Conservation (phyloP, 148 eudicot genomes). For the Cornus suecica region DNA sequence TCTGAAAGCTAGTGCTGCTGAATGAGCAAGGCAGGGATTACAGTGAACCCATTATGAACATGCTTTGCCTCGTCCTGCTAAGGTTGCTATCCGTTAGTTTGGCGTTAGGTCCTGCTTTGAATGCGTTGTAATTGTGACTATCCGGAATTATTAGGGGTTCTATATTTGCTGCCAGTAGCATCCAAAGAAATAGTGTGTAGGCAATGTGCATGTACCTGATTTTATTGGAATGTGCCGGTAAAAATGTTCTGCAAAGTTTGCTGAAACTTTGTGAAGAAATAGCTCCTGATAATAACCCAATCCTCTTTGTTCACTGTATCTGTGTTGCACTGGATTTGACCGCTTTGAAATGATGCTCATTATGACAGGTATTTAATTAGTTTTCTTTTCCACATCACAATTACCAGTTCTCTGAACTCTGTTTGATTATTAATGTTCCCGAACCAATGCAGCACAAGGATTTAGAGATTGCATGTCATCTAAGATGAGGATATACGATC, state of each 20-base stretch:
- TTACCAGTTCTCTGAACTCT: not conserved
- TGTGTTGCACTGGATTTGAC: no score
- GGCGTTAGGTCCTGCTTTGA: no score
- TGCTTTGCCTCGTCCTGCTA: no score
- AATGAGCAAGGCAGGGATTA: no score
- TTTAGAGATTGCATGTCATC: no score
- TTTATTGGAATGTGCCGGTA: not conserved
- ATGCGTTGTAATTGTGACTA: no score
- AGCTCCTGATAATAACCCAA: not conserved
- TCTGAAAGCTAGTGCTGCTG: no score
- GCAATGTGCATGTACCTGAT: not conserved
- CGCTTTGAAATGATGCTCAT: not conserved
- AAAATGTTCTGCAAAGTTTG: not conserved
- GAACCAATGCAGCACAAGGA: no score
- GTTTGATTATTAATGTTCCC: no score
- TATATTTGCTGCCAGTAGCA: not conserved
- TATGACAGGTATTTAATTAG: not conserved
- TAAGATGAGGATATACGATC: no score
- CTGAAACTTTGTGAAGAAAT: not conserved
- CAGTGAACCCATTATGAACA: no score
- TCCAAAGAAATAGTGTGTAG: not conserved
- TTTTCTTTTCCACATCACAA: not conserved
- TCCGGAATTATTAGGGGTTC: not conserved
- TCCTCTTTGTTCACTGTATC: not conserved
- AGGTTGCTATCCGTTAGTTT: no score